phyloP scores from a whole-genome alignment of 164 flowering plant genomes.

The Magnolia kwangsiensis region DNA sequence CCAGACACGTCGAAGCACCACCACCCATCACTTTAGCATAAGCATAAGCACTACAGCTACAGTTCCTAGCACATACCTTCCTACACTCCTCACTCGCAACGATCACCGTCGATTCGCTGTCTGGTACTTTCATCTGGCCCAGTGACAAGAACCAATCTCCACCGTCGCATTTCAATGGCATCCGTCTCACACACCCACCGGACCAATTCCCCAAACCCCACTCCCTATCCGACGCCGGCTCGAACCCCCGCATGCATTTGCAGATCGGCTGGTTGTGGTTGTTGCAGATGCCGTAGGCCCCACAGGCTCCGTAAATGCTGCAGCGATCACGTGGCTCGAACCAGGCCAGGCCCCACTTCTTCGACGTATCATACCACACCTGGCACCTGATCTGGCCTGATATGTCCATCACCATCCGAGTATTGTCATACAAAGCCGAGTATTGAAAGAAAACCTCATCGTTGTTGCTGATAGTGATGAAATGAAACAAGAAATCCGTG shows the following conservation, averaged over 20 bases:
- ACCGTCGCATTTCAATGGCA: constrained; percentile 4
- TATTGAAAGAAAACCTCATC: constrained; percentile 15
- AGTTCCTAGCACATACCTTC: constrained; percentile 1
- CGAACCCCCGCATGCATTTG: constrained; percentile 10
- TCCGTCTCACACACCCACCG: constrained; percentile 11
- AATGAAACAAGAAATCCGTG: background rate
- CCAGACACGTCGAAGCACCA: background rate
- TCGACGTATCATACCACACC: constrained; percentile 1
- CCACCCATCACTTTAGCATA: background rate
- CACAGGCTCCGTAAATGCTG: constrained; percentile 2
- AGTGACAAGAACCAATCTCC: constrained; percentile 5
- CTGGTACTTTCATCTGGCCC: constrained; percentile 15
- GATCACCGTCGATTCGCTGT: background rate
- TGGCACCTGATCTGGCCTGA: background rate
- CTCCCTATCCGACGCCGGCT: background rate
- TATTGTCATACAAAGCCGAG: background rate
- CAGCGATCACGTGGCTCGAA: background rate
- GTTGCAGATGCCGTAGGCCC: constrained; percentile 7
- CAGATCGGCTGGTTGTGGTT: background rate
- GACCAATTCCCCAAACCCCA: constrained; percentile 12
- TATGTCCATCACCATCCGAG: background rate
- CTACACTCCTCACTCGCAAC: constrained; percentile 2
- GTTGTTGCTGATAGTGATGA: background rate
- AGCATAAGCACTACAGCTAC: constrained; percentile 11
- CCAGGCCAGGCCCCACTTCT: background rate